Base-by-base conservation (phyloP, 768 basidiomycete genomes). In the Leucosporidium scottii region DNA sequence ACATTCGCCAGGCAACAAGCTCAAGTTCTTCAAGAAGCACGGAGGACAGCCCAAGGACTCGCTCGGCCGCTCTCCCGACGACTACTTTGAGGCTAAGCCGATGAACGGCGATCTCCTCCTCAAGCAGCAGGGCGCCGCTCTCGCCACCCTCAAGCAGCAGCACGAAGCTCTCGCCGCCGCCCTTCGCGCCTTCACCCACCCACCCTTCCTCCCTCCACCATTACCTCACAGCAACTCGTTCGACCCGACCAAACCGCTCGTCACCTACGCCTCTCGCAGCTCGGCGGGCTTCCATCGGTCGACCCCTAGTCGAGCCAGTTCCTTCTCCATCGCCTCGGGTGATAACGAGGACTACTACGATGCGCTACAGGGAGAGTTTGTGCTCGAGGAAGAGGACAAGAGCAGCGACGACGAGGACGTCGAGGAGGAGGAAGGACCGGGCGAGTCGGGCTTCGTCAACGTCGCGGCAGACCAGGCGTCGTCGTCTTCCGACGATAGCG, bases 341-440 rank as follows among this genome's bases (percentile, higher is more conserved):
- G 60, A 61, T 18, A 51, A 28, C 1, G 67, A 68, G 0, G 66
- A 57, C 3, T 65, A 54, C 53, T 44, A 58, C 30, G 67, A 60
- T 18, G 62, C 62, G 28, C 20, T 70, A 4, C 67, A 64, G 30
- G 71, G 71, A 25, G 71, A 72, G 59, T 72, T 68, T 27, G 59
- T 72, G 1, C 62, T 68, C 12, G 67, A 49, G 48, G 67, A 68
- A 27, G 61, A 62, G 17, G 48, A 25, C 34, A 48, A 13, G 6
- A 34, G 53, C 15, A 49, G 60, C 23, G 59, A 30, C 39, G 58
- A 50, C 0, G 65, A 69, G 7, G 71, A 66, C 15, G 53, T 47
- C 2, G 60, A 66, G 10, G 60, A 61, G 27, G 54, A 55, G n/a
- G 59, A 57, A 31, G 54, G 55, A n/a, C 49, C 28, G 1, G 61